Evolutionary conservation across 2,329 filamentous ascomycete genomes (phyloP), one percentile per base, ranked within the genome.

Genomic region (Colletotrichum tropicale): DNA sequence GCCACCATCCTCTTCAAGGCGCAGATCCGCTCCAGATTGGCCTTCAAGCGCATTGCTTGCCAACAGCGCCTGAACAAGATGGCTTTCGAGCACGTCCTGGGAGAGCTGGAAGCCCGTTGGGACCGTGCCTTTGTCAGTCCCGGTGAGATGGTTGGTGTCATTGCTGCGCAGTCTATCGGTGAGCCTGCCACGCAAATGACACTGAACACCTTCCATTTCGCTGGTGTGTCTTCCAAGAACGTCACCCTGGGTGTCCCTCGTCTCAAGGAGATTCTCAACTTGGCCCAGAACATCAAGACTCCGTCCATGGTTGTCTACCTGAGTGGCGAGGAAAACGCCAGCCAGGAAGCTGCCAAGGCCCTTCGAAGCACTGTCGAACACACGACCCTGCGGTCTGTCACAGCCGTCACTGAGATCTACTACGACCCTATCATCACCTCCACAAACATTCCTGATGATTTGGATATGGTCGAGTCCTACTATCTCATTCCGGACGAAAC

Each of bases 141-240:
- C 64, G 97, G 98, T 83, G 98, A 99, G 84, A 99, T 99, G 97
- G 97, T 99, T 72, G 97, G 97, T 87, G 97, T 99, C 26, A 88
- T 99, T 81, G 97, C 97, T 78, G 97, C 98, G 8, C 97, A 99
- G 87, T 99, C 97, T 36, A 99, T 99, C 83, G 97, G 97, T 88
- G 97, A 99, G 86, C 97, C 97, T 55, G 98, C 97, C 26, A 99
- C 97, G 2, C 97, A 99, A 89, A 99, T 99, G 97, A 99, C 97
- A 2, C 88, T 99, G 76, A 99, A 99, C 88, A 99, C 97, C 28
- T 99, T 99, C 94, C 97, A 99, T 90, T 99, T 99, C 85, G 96
- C 97, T 85, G 97, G 97, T 98, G 96, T 99, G 76, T 98, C 98
- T 48, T 98, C 96, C 28, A 99, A 99, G 93, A 99, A 99, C 90